These are phyloP conservation scores for Bacidia gigantensis DNA, from an alignment of 495 filamentous ascomycete genomes.

Conservation along the genomic window DNA sequence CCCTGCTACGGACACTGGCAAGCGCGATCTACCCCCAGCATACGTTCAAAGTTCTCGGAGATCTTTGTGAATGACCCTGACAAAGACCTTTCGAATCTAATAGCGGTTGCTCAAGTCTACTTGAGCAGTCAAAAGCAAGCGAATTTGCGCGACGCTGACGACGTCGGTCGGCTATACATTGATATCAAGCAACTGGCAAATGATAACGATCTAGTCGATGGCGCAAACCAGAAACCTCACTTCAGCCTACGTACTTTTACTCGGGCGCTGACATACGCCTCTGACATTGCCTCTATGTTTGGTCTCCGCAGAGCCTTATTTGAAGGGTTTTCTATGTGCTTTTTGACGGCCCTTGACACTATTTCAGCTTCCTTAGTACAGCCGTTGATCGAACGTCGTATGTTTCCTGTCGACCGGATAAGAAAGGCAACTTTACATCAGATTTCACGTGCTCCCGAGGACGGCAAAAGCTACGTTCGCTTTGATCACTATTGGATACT, in stretches of 20 bases:
- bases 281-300: conserved; percentile 70
- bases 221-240: conserved; percentile 83
- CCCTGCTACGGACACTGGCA: conserved; percentile 92
- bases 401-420: conserved; percentile 56
- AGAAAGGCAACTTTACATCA: conserved; percentile 54
- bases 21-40: conserved; percentile 79
- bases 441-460: conserved; percentile 57
- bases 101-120: conserved; percentile 75
- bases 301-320: conserved; percentile 77
- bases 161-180: conserved; percentile 74
- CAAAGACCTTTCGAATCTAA: conserved; percentile 63
- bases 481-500: conserved; percentile 91
- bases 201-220: conserved; percentile 76
- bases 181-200: conserved; percentile 71
- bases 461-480: conserved; percentile 66
- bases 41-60: conserved; percentile 83
- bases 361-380: conserved; percentile 64
- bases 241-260: conserved; percentile 95
- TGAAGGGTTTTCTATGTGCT: conserved; percentile 98
- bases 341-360: conserved; percentile 68
- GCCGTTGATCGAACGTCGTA: conserved; percentile 67
- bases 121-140: conserved; percentile 52
- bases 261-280: conserved; percentile 71
- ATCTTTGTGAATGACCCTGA: conserved; percentile 86
- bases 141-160: conserved; percentile 52